Base-by-base conservation (phyloP, 2,329 filamentous ascomycete genomes). In the Rutstroemia sp. region DNA sequence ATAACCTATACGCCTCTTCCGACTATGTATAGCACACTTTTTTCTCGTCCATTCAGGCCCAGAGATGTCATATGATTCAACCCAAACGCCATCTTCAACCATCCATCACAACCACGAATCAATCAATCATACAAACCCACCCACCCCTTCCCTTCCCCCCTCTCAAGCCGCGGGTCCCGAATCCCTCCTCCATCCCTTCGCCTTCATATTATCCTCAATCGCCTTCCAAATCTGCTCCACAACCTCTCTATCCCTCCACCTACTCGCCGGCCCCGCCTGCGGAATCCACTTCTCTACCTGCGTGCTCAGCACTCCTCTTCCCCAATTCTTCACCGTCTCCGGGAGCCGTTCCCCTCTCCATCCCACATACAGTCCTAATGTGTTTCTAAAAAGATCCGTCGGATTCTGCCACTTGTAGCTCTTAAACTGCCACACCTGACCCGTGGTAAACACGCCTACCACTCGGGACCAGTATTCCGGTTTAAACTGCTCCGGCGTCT, bases 371-470 rank as follows among this genome's bases (percentile, higher is more conserved):
- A 99, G 77, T 56, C 94, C 94, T 14, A 90, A 78, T 2, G 90
- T 88, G 68, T 96, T 89, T 63, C 84, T 83, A 75, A 99, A 99
- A 50, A 99, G 78, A 68, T 97, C 94, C 14, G 84, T 80, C 0
- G 94, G 89, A 56, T 87, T 86, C 64, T 86, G 86, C 90, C 94
- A 99, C 73, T 95, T 96, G 80, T 99, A 99, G 64, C 84, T 88
- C 75, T 96, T 96, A 76, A 99, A 99, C 73, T 99, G 94, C 94
- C 94, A 99, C 9, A 87, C 85, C 75, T 99, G 94, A 37, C 94
- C 94, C 0, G 94, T 99, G 0, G 94, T 99, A 74, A 99, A 97
- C 57, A 99, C 92, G 12, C 89, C 94, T 1, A 96, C 94, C 6
- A 99, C 88, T 51, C 92, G 86, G 67, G 86, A 86, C 94, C 94